These are phyloP conservation scores for Mortierella sp. DNA, from an alignment of 371 early-diverging fungal genomes.

Conservation along the genomic window DNA sequence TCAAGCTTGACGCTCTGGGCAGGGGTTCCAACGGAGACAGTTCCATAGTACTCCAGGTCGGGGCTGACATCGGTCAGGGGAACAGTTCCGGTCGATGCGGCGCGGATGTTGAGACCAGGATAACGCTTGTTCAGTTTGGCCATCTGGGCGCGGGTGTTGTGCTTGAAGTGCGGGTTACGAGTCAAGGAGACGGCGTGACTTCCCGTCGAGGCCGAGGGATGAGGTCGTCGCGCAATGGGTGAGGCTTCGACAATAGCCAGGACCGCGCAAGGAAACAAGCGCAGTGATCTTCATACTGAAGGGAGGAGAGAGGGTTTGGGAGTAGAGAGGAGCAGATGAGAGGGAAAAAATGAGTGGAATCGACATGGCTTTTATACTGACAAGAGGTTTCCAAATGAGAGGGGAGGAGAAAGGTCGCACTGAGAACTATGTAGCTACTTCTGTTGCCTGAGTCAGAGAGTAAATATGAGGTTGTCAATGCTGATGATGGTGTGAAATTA, in stretches of 20 bases:
- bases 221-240: conserved; percentile 28
- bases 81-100: conserved; percentile 7
- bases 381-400: no score
- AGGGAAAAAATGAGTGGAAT: not conserved
- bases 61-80: conserved; percentile 18
- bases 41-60: conserved; percentile 64
- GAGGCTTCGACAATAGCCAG: conserved; percentile 33
- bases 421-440: not conserved
- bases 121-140: conserved; percentile 26
- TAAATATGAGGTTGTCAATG: not conserved
- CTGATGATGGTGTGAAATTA: not conserved
- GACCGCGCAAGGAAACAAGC: conserved; percentile 37
- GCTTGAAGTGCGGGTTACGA: conserved; percentile 38
- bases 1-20: conserved; percentile 70
- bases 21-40: conserved; percentile 73
- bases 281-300: conserved; percentile 37
- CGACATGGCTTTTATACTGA: conserved; percentile 22
- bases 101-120: not conserved
- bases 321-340: not conserved
- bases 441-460: not conserved
- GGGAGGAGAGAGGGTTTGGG: not conserved
- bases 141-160: conserved; percentile 32
- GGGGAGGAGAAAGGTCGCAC: conserved; percentile 1
- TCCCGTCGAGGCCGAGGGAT: not conserved
- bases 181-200: conserved; percentile 32